Evolutionary conservation across 495 filamentous ascomycete species (phyloP), one percentile per base, ranked within the genome.

Genomic region (Penicillium cataractarum): DNA sequence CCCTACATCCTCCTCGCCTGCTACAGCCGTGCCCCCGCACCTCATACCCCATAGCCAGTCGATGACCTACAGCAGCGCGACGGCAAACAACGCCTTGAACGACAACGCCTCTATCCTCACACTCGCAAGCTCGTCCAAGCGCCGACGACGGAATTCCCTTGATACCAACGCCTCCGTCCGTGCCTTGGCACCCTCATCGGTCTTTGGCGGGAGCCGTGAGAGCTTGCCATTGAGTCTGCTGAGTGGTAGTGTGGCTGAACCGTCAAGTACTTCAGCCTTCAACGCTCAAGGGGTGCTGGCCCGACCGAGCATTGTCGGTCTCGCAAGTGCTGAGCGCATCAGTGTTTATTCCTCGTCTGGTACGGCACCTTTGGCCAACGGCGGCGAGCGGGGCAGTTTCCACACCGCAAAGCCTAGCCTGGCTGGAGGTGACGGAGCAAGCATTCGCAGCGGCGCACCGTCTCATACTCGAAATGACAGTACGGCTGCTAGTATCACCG

Each of bases 101-200:
- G 95, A 99, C 70, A 93, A 99, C 71, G 95, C 95, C 1, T 97
- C 93, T 19, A 94, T 98, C 60, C 84, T 99, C 27, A 99, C 95
- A 0, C 84, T 99, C n/a, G 95, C 95, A 1, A 97, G 93, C 6
- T 97, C 93, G 0, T 97, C 93, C 22, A 96, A 97, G 73, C 86
- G 90, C 29, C 89, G 92, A 48, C 90, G 95, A 21, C 83, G 95
- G 40, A 91, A 92, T 62, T 96, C 92, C 0, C 83, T 97, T 68
- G 95, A 99, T 74, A 98, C 96, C 0, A 94, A 98, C 74, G 96
- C 96, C 3, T 97, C 93, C 0, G 90, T 97, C 19, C 92, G 95
- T 46, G 95, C 92, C 2, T 83, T 99, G 26, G 92, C 95, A 1
- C 95, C 95, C 0, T 96, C 92, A 0, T 96, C 92, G 0, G 78